These are phyloP conservation scores for Anthracocystis walkeri DNA, from an alignment of 1,284 basidiomycete genomes.

Conservation along the genomic window DNA sequence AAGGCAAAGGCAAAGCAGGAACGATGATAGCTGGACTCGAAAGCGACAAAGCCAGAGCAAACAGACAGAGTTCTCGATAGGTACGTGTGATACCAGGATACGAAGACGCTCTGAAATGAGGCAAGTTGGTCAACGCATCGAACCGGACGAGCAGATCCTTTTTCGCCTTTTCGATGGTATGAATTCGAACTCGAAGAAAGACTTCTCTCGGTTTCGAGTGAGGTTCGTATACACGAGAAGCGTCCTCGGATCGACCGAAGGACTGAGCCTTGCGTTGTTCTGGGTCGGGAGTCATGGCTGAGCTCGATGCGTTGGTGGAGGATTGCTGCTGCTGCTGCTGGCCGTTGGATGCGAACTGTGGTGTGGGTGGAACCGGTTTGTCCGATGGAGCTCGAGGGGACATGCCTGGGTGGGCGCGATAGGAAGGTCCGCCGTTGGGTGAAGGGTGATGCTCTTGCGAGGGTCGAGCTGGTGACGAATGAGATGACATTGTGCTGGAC, in stretches of 20 bases:
- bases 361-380: constrained; percentile 40
- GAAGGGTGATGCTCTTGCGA: not conserved
- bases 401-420: constrained; percentile 27
- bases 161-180: constrained; percentile 50
- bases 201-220: constrained; percentile 42
- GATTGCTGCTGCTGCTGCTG: no score
- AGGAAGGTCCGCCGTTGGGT: constrained; percentile 12
- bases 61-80: constrained; percentile 61
- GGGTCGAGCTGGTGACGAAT: constrained; percentile 9
- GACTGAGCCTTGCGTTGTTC: constrained; percentile 37
- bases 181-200: constrained; percentile 47
- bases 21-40: constrained; percentile 53
- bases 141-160: constrained; percentile 54
- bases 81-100: constrained; percentile 56
- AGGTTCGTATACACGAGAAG: constrained; percentile 40
- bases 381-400: constrained; percentile 10
- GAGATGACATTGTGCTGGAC: constrained; percentile 3
- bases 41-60: constrained; percentile 49
- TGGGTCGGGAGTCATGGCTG: constrained; percentile 33
- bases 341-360: constrained; percentile 1
- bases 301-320: not conserved
- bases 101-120: constrained; percentile 52
- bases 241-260: constrained; percentile 13
- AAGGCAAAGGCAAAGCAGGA: constrained; percentile 57
- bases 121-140: constrained; percentile 61